Conservation (phyloP, 2,329 filamentous ascomycete species). For the Fusarium chaquense region DNA sequence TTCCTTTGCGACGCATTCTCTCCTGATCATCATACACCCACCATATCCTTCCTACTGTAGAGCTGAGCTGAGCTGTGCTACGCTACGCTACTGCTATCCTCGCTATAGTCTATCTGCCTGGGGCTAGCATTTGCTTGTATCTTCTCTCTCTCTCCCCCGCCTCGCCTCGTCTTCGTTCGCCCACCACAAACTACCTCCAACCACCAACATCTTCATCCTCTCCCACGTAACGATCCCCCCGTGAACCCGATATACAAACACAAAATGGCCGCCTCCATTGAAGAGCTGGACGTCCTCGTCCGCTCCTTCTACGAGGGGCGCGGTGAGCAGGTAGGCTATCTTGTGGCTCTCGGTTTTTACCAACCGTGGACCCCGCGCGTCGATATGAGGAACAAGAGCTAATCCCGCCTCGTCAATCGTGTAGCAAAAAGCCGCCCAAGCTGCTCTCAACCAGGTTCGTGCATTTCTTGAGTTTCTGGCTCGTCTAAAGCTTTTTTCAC, state of each 20-base stretch:
- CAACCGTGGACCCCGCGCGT: constrained; percentile 41
- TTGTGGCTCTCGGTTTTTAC: constrained; percentile 32
- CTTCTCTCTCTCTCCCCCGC: constrained; percentile 47
- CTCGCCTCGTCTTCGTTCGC: constrained; percentile 31
- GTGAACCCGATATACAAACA: constrained; percentile 36
- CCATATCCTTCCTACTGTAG: constrained; percentile 25
- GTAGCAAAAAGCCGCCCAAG: constrained; percentile 96
- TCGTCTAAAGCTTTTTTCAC: constrained; percentile 8
- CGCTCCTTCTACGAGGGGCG: constrained; percentile 97
- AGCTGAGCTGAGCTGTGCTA: constrained; percentile 11
- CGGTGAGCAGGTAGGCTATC: constrained; percentile 81
- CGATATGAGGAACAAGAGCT: constrained; percentile 34
- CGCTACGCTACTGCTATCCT: constrained; percentile 29
- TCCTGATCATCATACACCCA: constrained; percentile 9
- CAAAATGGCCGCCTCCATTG: constrained; percentile 79
- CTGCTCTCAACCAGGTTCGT: constrained; percentile 89
- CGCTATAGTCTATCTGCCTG: constrained; percentile 39
- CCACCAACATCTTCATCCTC: constrained; percentile 40
- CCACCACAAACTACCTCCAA: constrained; percentile 43
- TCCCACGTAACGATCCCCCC: constrained; percentile 47
- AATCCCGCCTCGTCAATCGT: constrained; percentile 52
- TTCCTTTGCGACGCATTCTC: constrained; percentile 33
- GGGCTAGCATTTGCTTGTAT: constrained; percentile 46
- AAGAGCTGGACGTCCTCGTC: constrained; percentile 96
- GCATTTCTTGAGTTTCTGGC: constrained; percentile 19